Conservation (phyloP, 352 stramenopile genomes). For the Pythium vanterpoolii region DNA sequence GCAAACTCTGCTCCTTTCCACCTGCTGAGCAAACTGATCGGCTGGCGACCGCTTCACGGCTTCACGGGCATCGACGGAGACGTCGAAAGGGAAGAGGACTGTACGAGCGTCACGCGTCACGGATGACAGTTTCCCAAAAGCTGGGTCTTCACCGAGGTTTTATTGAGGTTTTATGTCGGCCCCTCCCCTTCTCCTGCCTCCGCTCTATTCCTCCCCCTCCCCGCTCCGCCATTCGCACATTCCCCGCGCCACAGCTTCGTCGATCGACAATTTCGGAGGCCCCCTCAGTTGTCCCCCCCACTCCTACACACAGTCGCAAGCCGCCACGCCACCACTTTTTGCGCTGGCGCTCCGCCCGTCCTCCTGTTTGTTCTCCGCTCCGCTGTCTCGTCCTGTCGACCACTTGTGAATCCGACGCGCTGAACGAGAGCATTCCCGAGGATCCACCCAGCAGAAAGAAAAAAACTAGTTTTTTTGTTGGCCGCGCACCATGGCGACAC, state of each 20-base stretch:
- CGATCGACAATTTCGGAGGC: neutral
- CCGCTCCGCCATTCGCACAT: conserved; percentile 29
- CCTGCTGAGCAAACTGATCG: too few species aligned
- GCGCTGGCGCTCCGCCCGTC: conserved; percentile 5
- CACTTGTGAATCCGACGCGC: neutral
- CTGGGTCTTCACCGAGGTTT: conserved; percentile 19
- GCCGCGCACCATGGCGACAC: conserved; percentile 45
- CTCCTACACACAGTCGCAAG: neutral
- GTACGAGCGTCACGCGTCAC: conserved; percentile 78
- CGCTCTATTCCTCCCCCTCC: conserved; percentile 17
- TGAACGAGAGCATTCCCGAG: conserved; percentile 24
- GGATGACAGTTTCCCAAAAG: conserved; percentile 31
- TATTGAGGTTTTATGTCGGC: conserved; percentile 30
- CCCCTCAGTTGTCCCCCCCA: neutral
- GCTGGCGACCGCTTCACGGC: conserved; percentile 7
- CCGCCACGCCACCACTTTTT: neutral
- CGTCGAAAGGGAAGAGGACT: conserved; percentile 17
- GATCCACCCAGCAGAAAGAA: neutral
- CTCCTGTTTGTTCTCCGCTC: conserved; percentile 23
- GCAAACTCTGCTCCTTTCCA: conserved; percentile 2
- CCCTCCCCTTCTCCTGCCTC: conserved; percentile 21
- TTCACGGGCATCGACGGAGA: conserved; percentile 19
- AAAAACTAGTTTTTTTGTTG: neutral
- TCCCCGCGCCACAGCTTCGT: conserved; percentile 12
- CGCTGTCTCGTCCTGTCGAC: conserved; percentile 21